A percentile compares a stretch with the other conserved stretches of the same genome.
Evolutionary conservation across 202 grass and related monocot species (phyloP).

Genomic region (Digitaria exilis): DNA sequence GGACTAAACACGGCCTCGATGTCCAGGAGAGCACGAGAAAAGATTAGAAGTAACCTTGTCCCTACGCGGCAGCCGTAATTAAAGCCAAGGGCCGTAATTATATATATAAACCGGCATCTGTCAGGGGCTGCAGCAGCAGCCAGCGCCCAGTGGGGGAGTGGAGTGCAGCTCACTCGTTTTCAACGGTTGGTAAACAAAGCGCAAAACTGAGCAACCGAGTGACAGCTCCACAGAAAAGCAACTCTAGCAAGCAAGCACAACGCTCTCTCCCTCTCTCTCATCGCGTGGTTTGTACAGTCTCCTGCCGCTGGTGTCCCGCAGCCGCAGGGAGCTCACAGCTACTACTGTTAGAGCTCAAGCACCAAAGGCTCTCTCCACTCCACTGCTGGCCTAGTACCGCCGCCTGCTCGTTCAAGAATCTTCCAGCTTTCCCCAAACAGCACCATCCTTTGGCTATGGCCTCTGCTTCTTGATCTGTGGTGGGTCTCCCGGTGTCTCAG

Average conservation of each 20-base stretch:
- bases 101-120: constrained; percentile 9
- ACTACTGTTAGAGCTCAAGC: constrained; percentile 41
- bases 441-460: background rate
- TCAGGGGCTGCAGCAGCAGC: constrained; percentile 16
- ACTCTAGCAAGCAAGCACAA: background rate
- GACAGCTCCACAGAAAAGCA: constrained; percentile 47
- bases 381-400: background rate
- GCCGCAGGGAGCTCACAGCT: constrained; percentile 36
- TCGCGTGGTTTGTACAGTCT: constrained; percentile 42
- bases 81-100: background rate
- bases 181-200: constrained; percentile 54
- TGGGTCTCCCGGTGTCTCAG: background rate
- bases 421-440: constrained; percentile 42
- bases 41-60: constrained; percentile 20
- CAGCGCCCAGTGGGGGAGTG: background rate
- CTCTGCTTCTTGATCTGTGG: constrained; percentile 34
- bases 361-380: background rate
- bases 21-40: constrained; percentile 18
- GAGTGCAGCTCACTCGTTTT: constrained; percentile 41
- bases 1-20: too few relatives aligned
- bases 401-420: constrained; percentile 41
- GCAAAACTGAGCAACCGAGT: constrained; percentile 23
- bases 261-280: constrained; percentile 28
- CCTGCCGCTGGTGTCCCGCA: constrained; percentile 15
- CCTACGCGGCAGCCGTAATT: constrained; percentile 21